These are phyloP conservation scores for Tuber umbilicatum DNA, from an alignment of 495 filamentous ascomycete species.

Conservation along the genomic window DNA sequence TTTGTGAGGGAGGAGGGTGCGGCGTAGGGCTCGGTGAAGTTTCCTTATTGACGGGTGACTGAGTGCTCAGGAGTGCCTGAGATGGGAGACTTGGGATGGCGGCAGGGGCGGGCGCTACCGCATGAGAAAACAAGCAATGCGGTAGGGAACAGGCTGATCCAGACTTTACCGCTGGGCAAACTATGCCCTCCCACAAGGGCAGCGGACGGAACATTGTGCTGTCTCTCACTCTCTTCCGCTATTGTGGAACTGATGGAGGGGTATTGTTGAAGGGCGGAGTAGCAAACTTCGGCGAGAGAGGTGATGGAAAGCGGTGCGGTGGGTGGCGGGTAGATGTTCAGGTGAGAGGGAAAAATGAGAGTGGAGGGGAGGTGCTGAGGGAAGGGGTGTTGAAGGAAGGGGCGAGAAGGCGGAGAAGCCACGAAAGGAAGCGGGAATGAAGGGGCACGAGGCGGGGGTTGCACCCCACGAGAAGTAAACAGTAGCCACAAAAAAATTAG, in stretches of 20 bases:
- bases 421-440: not conserved
- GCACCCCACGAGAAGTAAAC: not conserved
- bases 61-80: not conserved
- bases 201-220: conserved; percentile 28
- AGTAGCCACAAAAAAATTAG: not conserved
- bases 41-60: not conserved
- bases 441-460: not conserved
- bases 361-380: not conserved
- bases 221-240: not conserved
- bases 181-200: conserved; percentile 24
- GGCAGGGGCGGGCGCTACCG: conserved; percentile 17
- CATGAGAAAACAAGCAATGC: conserved; percentile 59
- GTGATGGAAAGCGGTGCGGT: not conserved
- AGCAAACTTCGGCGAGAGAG: not conserved
- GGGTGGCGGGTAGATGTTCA: not conserved
- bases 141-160: conserved; percentile 48
- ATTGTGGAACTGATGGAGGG: not conserved
- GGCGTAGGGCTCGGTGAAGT: conserved; percentile 7
- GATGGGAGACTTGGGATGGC: not conserved
- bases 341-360: not conserved
- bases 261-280: conserved; percentile 1
- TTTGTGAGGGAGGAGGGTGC: not conserved
- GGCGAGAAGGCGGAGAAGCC: not conserved
- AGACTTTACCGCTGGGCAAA: conserved; percentile 26
- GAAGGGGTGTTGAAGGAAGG: too few species aligned